A percentile compares a stretch with the other conserved stretches of the same genome.
These are phyloP conservation scores for Sarocladium strictum DNA, from an alignment of 2,329 filamentous ascomycete genomes.

Conservation along the genomic window DNA sequence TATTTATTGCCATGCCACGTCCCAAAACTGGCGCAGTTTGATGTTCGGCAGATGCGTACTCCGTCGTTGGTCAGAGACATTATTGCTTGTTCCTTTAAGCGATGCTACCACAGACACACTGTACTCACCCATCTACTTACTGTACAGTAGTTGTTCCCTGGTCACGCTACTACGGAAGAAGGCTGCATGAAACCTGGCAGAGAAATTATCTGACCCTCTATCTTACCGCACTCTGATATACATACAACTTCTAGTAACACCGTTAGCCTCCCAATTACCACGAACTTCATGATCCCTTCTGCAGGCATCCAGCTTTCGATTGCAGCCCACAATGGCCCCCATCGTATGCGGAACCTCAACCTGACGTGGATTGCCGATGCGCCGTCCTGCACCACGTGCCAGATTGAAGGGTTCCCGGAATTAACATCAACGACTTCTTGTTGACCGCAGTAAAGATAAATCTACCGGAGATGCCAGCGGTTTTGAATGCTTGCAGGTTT, in stretches of 20 bases:
- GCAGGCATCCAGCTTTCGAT: background rate
- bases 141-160: background rate
- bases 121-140: too few species aligned
- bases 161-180: background rate
- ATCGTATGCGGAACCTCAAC: background rate
- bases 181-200: background rate
- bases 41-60: too few species aligned
- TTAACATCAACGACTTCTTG: background rate
- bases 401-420: background rate
- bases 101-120: background rate
- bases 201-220: background rate
- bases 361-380: background rate
- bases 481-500: background rate
- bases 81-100: too few species aligned
- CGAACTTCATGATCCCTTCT: background rate
- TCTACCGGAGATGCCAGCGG: background rate
- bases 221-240: background rate
- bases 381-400: background rate
- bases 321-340: background rate
- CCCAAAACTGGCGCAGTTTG: too few species aligned
- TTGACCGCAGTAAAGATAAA: background rate
- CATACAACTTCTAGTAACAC: background rate
- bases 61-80: too few species aligned
- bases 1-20: too few species aligned
- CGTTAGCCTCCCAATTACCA: background rate